A percentile compares a stretch with the other conserved stretches of the same genome.
Conservation (phyloP, 2,329 filamentous ascomycete species). For the Colletotrichum brevisporum region DNA sequence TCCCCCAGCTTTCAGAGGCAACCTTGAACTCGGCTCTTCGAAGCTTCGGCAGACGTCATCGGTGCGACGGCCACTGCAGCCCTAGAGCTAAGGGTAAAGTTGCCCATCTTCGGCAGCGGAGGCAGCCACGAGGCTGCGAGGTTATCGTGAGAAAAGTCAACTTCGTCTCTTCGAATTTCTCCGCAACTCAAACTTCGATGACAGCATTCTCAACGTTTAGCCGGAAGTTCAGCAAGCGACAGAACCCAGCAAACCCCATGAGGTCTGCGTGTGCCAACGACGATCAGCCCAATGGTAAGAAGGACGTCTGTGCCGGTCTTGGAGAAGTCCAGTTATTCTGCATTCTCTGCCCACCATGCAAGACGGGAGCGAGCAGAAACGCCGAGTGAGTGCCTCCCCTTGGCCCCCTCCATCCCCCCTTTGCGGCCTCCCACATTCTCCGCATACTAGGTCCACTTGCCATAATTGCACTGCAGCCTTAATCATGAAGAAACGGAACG, state of each 20-base stretch:
- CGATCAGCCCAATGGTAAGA: slow-evolving; percentile 67
- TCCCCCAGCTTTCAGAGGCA: slow-evolving; percentile 67
- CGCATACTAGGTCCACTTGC: slow-evolving; percentile 1
- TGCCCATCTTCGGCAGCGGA: slow-evolving; percentile 75
- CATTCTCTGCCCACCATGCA: slow-evolving; percentile 79
- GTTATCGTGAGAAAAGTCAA: slow-evolving; percentile 77
- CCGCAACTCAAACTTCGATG: slow-evolving; percentile 72
- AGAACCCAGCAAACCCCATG: slow-evolving; percentile 46
- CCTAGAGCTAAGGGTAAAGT: slow-evolving; percentile 73
- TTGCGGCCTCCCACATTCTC: slow-evolving; percentile 8
- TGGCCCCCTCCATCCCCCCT: neutral
- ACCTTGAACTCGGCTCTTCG: slow-evolving; percentile 71
- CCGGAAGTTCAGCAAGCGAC: slow-evolving; percentile 57
- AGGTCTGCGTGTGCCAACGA: slow-evolving; percentile 73
- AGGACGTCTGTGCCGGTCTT: slow-evolving; percentile 80
- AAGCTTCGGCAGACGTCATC: slow-evolving; percentile 70
- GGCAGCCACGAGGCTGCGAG: slow-evolving; percentile 68
- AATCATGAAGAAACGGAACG: slow-evolving; percentile 23
- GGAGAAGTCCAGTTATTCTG: slow-evolving; percentile 72
- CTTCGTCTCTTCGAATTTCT: slow-evolving; percentile 80
- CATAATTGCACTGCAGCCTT: slow-evolving; percentile 14
- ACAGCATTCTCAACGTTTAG: slow-evolving; percentile 67
- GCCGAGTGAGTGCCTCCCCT: slow-evolving; percentile 60
- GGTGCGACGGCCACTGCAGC: slow-evolving; percentile 75
- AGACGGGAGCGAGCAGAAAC: slow-evolving; percentile 66